phyloP scores from a whole-genome alignment of 306 rosid genomes.

The Adenanthera pavonina region DNA sequence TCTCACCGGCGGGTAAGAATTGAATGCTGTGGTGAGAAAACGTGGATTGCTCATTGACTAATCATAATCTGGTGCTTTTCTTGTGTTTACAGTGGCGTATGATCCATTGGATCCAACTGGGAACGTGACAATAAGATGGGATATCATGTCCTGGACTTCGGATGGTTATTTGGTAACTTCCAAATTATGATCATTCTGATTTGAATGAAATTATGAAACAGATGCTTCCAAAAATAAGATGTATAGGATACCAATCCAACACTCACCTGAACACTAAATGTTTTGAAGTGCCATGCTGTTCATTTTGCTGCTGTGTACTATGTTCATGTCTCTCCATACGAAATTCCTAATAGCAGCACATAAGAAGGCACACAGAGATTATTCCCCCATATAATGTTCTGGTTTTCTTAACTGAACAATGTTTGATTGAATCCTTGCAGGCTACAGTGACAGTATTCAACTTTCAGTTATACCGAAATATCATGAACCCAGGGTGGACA shows the following conservation, averaged over 20 bases:
- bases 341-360: not conserved
- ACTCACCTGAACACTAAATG: not conserved
- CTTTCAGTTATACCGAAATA: constrained; percentile 73
- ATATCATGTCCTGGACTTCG: constrained; percentile 69
- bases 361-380: not conserved
- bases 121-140: constrained; percentile 76
- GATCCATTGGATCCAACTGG: constrained; percentile 77
- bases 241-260: not conserved
- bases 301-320: not conserved
- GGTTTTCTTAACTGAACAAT: not conserved
- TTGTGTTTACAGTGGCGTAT: constrained; percentile 56
- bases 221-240: not conserved
- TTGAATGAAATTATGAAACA: constrained; percentile 2
- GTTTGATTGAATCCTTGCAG: constrained; percentile 45
- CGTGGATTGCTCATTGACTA: constrained; percentile 1
- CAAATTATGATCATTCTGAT: not conserved
- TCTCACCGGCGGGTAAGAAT: constrained; percentile 55
- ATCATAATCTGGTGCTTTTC: constrained; percentile 10
- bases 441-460: constrained; percentile 81
- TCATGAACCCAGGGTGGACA: constrained; percentile 76
- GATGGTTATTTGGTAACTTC: constrained; percentile 67
- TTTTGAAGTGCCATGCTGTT: too few relatives aligned
- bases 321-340: not conserved
- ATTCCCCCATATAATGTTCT: not conserved
- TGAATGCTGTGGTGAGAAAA: not conserved